Evolutionary conservation across 1,284 basidiomycete species (phyloP).

Genomic region (Grifola frondosa): DNA sequence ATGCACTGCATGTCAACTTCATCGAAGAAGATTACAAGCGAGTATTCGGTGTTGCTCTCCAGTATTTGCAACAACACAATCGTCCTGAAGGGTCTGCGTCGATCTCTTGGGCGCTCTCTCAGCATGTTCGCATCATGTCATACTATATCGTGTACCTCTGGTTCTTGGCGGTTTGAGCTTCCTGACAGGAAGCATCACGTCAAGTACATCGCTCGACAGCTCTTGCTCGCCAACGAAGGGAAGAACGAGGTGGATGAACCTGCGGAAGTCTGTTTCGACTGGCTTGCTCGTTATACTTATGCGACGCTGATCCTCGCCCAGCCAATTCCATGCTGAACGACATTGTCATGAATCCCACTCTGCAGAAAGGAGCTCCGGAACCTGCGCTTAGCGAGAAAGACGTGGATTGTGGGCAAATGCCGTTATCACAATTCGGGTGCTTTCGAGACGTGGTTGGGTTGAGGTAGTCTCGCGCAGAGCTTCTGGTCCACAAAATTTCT

Average conservation of each 20-base stretch:
- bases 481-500: slow-evolving; percentile 86
- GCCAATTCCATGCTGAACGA: slow-evolving; percentile 80
- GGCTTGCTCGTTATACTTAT: slow-evolving; percentile 94
- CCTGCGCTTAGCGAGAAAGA: slow-evolving; percentile 58
- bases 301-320: slow-evolving; percentile 90
- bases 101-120: slow-evolving; percentile 86
- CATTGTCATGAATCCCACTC: slow-evolving; percentile 57
- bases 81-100: slow-evolving; percentile 59
- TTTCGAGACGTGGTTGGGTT: slow-evolving; percentile 84
- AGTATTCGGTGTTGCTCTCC: slow-evolving; percentile 93
- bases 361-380: slow-evolving; percentile 35
- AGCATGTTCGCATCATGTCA: slow-evolving; percentile 93
- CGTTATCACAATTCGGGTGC: slow-evolving; percentile 79
- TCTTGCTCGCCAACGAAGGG: slow-evolving; percentile 86
- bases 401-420: slow-evolving; percentile 90
- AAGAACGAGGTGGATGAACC: slow-evolving; percentile 80
- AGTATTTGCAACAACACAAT: slow-evolving; percentile 93
- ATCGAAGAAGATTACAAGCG: slow-evolving; percentile 91
- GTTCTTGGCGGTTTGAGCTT: slow-evolving; percentile 91
- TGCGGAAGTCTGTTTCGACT: slow-evolving; percentile 97
- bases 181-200: slow-evolving; percentile 83
- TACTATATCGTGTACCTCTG: slow-evolving; percentile 94
- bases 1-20: slow-evolving; percentile 86
- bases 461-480: slow-evolving; percentile 86
- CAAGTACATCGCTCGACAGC: slow-evolving; percentile 83